Percentiles rank a stretch among this genome's conserved stretches.
These are phyloP conservation scores for Chrysoporthe austroafricana DNA, from an alignment of 2,329 filamentous ascomycete species.

Conservation along the genomic window DNA sequence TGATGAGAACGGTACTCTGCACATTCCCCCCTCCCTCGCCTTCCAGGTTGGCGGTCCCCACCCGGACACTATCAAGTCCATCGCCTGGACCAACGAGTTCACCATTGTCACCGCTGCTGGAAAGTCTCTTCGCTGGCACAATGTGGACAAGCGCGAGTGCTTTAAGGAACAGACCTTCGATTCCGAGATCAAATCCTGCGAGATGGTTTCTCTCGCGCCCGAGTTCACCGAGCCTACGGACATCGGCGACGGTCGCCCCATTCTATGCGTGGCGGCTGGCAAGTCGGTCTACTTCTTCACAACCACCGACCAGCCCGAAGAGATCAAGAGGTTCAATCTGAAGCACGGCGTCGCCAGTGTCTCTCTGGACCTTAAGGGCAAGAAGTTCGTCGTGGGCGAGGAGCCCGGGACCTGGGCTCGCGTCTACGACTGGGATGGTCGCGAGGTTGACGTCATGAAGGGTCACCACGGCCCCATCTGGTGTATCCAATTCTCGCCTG, in stretches of 20 bases:
- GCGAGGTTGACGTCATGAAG: conserved; percentile 88
- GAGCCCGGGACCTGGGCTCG: conserved; percentile 95
- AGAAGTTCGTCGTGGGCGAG: conserved; percentile 87
- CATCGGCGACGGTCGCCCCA: conserved; percentile 68
- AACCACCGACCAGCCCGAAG: conserved; percentile 68
- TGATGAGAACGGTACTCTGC: conserved; percentile 40
- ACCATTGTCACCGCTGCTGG: conserved; percentile 90
- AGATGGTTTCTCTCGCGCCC: conserved; percentile 73
- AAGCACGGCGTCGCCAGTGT: conserved; percentile 89
- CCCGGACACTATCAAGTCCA: conserved; percentile 88
- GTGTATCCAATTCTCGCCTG: conserved; percentile 92
- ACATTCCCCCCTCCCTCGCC: conserved; percentile 63
- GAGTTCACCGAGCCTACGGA: conserved; percentile 62
- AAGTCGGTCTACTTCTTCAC: conserved; percentile 94
- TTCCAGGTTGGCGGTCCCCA: conserved; percentile 92
- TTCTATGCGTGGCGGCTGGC: conserved; percentile 90
- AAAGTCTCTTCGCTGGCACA: conserved; percentile 93
- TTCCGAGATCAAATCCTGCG: conserved; percentile 87
- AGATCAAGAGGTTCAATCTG: conserved; percentile 79
- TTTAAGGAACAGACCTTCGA: conserved; percentile 80
- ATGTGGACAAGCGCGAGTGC: conserved; percentile 75
- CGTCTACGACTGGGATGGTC: conserved; percentile 86
- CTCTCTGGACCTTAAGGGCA: conserved; percentile 78
- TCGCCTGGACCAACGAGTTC: conserved; percentile 90
- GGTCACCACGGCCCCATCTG: conserved; percentile 97